phyloP scores from a whole-genome alignment of 495 filamentous ascomycete species.

The Pseudomonodictys pantanalensis region DNA sequence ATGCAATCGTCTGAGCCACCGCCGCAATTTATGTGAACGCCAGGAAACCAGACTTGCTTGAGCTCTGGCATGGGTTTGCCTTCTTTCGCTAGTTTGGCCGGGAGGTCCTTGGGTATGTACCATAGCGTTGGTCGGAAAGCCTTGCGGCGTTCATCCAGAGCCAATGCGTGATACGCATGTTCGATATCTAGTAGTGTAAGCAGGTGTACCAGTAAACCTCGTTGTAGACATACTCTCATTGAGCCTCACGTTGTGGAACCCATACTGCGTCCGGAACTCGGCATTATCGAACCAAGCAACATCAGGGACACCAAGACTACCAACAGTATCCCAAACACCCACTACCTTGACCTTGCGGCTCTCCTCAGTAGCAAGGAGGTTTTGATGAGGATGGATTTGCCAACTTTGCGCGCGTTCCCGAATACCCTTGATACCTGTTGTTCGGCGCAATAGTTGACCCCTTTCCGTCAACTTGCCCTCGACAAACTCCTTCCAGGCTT shows the following conservation, averaged over 20 bases:
- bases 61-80: constrained; percentile 36
- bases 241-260: constrained; percentile 30
- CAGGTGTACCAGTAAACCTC: not conserved
- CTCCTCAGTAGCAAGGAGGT: constrained; percentile 1
- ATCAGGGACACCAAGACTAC: constrained; percentile 42
- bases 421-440: not conserved
- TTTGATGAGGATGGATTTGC: constrained; percentile 20
- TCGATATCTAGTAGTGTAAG: constrained; percentile 44
- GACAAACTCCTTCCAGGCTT: constrained; percentile 25
- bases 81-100: constrained; percentile 26
- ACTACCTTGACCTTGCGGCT: constrained; percentile 49
- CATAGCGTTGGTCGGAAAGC: constrained; percentile 56
- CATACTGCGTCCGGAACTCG: constrained; percentile 14
- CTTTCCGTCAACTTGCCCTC: constrained; percentile 15
- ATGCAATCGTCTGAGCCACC: constrained; percentile 42
- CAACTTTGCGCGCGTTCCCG: constrained; percentile 9
- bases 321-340: constrained; percentile 63
- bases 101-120: constrained; percentile 39
- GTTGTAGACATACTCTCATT: constrained; percentile 13
- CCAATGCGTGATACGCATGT: constrained; percentile 60
- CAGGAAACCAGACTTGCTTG: constrained; percentile 57
- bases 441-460: not conserved
- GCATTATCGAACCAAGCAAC: constrained; percentile 21
- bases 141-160: constrained; percentile 55
- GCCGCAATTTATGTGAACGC: constrained; percentile 53